phyloP scores from a whole-genome alignment of 192 early-diverging fungal genomes.

The Chytriomyces confervae region DNA sequence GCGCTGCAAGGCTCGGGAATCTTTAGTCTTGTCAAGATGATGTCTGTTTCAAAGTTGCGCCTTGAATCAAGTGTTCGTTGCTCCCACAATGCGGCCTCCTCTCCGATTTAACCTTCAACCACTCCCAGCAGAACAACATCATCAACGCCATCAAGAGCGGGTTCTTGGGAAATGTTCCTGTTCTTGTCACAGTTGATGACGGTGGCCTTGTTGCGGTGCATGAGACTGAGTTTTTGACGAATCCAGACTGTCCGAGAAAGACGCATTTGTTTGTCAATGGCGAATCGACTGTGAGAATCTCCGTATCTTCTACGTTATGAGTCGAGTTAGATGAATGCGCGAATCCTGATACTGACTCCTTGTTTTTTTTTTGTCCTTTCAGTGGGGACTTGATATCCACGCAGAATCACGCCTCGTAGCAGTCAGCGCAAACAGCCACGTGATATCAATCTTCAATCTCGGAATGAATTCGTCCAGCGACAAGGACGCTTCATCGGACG shows the following conservation, averaged over 20 bases:
- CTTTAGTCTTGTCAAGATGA: not conserved
- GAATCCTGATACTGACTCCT: no score
- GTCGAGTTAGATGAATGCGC: no score
- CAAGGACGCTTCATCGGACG: not conserved
- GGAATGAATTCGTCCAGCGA: not conserved
- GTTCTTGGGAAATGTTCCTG: constrained; percentile 55
- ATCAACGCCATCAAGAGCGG: constrained; percentile 69
- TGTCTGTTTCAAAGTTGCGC: not conserved
- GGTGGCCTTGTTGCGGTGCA: constrained; percentile 61
- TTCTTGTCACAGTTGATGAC: constrained; percentile 61
- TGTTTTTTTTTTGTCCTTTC: not conserved
- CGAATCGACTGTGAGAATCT: no score
- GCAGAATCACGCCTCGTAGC: constrained; percentile 56
- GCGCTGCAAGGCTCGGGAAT: not conserved
- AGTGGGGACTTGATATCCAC: constrained; percentile 67
- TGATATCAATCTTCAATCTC: constrained; percentile 53
- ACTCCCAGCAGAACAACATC: not conserved
- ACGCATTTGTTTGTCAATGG: not conserved
- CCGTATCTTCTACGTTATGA: no score
- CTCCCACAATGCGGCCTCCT: not conserved
- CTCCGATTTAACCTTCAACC: not conserved
- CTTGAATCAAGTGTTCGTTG: not conserved
- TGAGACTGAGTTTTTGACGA: constrained; percentile 49
- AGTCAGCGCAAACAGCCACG: constrained; percentile 57
- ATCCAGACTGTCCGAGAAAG: constrained; percentile 1